A percentile compares a stretch with the other conserved stretches of the same genome.
Evolutionary conservation across 2,329 filamentous ascomycete species (phyloP).

Genomic region (Aureobasidium sp.): DNA sequence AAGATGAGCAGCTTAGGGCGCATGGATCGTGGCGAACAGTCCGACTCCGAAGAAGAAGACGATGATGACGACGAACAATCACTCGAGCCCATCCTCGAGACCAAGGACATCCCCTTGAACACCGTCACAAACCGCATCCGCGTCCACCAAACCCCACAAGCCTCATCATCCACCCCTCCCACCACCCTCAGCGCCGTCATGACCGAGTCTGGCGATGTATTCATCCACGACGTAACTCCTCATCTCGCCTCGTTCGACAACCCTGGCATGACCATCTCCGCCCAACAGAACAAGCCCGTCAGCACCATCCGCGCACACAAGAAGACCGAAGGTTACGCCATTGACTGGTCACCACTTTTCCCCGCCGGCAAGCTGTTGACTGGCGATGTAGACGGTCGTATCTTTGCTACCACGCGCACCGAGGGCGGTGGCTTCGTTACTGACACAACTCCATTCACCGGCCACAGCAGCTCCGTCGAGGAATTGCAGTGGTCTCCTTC

Average conservation of each 20-base stretch:
- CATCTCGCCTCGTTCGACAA: conserved; percentile 85
- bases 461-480: conserved; percentile 80
- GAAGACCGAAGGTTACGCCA: conserved; percentile 76
- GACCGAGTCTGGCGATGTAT: conserved; percentile 81
- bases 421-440: conserved; percentile 87
- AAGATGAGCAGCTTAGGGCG: conserved; percentile 88
- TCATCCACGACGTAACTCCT: conserved; percentile 90
- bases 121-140: conserved; percentile 94
- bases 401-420: conserved; percentile 79
- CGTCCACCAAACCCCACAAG: conserved; percentile 68
- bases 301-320: conserved; percentile 87
- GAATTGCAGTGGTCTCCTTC: conserved; percentile 95
- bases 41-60: conserved; percentile 62
- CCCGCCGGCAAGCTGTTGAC: conserved; percentile 81
- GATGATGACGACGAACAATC: conserved; percentile 65
- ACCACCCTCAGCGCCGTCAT: conserved; percentile 84
- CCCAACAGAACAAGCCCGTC: conserved; percentile 81
- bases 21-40: conserved; percentile 69
- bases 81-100: conserved; percentile 87
- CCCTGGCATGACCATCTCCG: conserved; percentile 71
- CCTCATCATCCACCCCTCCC: conserved; percentile 62
- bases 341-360: conserved; percentile 89
- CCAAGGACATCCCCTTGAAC: conserved; percentile 75
- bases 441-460: conserved; percentile 73
- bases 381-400: conserved; percentile 82